Evolutionary conservation across 2,329 filamentous ascomycete genomes (phyloP), one percentile per base, ranked within the genome.

Genomic region (Triangularia setosa): DNA sequence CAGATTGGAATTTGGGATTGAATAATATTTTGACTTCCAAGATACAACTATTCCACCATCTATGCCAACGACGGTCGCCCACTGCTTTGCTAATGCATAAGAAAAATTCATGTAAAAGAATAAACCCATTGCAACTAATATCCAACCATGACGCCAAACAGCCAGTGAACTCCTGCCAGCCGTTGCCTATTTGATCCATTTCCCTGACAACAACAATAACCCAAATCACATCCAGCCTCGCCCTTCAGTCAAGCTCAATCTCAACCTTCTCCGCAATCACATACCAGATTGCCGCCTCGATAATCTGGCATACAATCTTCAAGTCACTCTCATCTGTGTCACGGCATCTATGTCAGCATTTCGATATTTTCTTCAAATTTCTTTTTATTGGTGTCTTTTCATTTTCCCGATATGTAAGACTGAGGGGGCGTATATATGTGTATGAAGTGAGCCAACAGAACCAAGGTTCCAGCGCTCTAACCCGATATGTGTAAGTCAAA

Each of bases 261-360:
- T 79, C 76, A 48, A 80, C 75, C 64, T 79, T 76, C 67, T 84
- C 79, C 12, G 77, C 80, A 48, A 78, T 77, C 4, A 81, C 83
- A 70, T 84, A 93, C 86, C 89, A 94, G 23, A 88, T 85, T 3
- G 89, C 90, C 2, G 91, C 91, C 69, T 87, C 84, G 63, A 95
- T 86, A 69, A 96, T 90, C 68, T 81, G 79, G 74, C 86, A 83
- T 3, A 93, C 83, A 59, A 87, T 81, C 60, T 84, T 81, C 25
- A 95, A 75, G 74, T 96, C 91, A 25, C 83, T 81, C 64, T 87
- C 82, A 67, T 87, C 82, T 84, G 61, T 21, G 30, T 9, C n/a
- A 23, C 40, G n/a, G 1, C 2, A 9, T 11, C 21, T 16, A 25
- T 25, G 28, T 62, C 25, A 35, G 25, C 24, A 27, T 25, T 48